A percentile compares a stretch with the other conserved stretches of the same genome.
Conservation (phyloP, 352 stramenopile genomes). For the Discostella stelligera region DNA sequence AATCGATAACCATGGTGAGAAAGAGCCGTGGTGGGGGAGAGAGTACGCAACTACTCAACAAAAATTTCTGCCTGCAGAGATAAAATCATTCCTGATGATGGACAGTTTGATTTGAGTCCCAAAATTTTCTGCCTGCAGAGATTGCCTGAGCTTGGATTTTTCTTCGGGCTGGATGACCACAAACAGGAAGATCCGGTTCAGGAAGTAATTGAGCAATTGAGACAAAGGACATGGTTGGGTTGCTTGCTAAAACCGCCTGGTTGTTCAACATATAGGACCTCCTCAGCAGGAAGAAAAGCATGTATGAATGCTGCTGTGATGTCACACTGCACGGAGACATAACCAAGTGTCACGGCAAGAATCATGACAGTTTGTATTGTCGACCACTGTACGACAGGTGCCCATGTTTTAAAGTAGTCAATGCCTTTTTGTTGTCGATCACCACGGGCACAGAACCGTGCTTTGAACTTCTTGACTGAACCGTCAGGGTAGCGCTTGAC, state of each 20-base stretch:
- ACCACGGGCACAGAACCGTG: conserved; percentile 21
- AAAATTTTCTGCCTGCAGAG: too few species aligned
- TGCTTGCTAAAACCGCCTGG: conserved; percentile 9
- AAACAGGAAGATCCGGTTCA: too few species aligned
- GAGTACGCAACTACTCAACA: too few species aligned
- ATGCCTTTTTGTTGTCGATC: conserved; percentile 7
- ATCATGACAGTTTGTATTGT: conserved; percentile 38
- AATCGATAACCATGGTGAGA: too few species aligned
- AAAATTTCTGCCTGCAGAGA: too few species aligned
- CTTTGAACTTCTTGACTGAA: conserved; percentile 37
- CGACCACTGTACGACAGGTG: conserved; percentile 19
- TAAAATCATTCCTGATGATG: too few species aligned
- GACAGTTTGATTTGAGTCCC: too few species aligned
- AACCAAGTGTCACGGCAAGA: not conserved
- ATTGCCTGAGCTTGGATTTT: too few species aligned
- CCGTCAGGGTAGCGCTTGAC: not conserved
- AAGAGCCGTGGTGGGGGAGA: too few species aligned
- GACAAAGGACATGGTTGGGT: conserved; percentile 5
- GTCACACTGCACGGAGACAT: conserved; percentile 5
- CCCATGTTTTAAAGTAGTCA: conserved; percentile 1
- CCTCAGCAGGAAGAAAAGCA: conserved; percentile 11
- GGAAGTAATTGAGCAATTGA: conserved; percentile 1
- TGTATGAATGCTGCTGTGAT: conserved; percentile 19
- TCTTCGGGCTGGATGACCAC: too few species aligned
- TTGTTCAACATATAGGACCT: conserved; percentile 16